Conservation (phyloP, 768 basidiomycete genomes). For the Leucogyrophana mollusca region DNA sequence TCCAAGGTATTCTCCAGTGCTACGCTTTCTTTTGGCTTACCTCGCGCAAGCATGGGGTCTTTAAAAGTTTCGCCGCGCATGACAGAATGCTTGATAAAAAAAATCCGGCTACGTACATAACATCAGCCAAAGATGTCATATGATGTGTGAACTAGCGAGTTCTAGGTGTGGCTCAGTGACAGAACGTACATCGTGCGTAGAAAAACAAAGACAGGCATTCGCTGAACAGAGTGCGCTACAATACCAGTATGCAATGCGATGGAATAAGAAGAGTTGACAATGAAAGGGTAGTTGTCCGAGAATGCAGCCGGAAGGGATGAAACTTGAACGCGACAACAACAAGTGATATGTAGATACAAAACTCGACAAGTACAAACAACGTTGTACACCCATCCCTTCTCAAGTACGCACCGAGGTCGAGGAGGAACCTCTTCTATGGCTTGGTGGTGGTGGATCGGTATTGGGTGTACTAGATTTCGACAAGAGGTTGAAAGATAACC, state of each 20-base stretch:
- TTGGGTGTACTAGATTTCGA: slow-evolving; percentile 43
- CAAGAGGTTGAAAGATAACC: slow-evolving; percentile 69
- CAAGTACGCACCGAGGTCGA: slow-evolving; percentile 34
- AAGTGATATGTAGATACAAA: slow-evolving; percentile 3
- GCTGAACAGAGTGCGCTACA: neutral
- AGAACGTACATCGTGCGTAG: too few relatives aligned
- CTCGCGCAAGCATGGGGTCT: too few relatives aligned
- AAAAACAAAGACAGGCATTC: neutral
- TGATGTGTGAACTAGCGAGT: too few relatives aligned
- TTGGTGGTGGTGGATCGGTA: slow-evolving; percentile 30
- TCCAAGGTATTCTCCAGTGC: too few relatives aligned
- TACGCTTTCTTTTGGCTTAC: too few relatives aligned
- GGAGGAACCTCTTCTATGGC: slow-evolving; percentile 45
- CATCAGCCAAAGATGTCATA: too few relatives aligned
- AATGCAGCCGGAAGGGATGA: too few relatives aligned
- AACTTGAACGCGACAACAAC: slow-evolving; percentile 22
- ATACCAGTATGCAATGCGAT: neutral
- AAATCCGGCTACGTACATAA: too few relatives aligned
- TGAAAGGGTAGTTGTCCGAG: too few relatives aligned
- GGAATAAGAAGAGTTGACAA: neutral
- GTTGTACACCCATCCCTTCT: slow-evolving; percentile 5
- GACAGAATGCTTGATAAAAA: too few relatives aligned
- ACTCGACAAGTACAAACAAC: slow-evolving; percentile 9
- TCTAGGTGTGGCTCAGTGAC: too few relatives aligned
- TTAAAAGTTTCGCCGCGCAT: too few relatives aligned